Conservation (phyloP, 495 filamentous ascomycete genomes). For the Durotheca rogersii region DNA sequence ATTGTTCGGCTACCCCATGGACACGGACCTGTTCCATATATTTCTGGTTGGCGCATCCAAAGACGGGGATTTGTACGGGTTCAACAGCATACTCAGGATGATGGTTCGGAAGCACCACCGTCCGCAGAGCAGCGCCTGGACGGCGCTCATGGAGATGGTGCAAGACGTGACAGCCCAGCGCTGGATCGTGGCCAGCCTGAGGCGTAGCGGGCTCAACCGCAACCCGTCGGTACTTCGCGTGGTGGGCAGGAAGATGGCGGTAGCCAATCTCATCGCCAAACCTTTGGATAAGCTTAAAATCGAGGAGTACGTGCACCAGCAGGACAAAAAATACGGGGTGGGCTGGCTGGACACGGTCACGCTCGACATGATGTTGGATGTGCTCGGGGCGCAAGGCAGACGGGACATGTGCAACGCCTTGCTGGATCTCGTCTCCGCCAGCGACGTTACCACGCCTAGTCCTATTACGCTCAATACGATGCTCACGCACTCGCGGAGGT, state of each 20-base stretch:
- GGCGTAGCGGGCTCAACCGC: conserved; percentile 28
- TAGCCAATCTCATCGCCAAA: conserved; percentile 35
- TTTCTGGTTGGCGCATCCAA: conserved; percentile 36
- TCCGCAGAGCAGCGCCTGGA: conserved; percentile 42
- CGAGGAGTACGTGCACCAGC: conserved; percentile 28
- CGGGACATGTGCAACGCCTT: conserved; percentile 28
- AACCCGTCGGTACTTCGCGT: conserved; percentile 16
- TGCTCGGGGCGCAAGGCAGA: conserved; percentile 30
- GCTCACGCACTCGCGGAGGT: conserved; percentile 34
- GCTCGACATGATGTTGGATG: conserved; percentile 37
- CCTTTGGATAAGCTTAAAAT: conserved; percentile 26
- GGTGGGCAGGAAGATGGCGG: conserved; percentile 38
- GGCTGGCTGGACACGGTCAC: conserved; percentile 40
- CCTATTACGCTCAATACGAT: conserved; percentile 39
- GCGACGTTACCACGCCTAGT: conserved; percentile 12
- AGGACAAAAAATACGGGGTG: conserved; percentile 39
- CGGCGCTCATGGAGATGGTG: conserved; percentile 42
- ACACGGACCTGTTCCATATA: conserved; percentile 38
- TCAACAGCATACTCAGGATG: conserved; percentile 31
- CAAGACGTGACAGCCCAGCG: conserved; percentile 39
- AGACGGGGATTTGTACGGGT: conserved; percentile 33
- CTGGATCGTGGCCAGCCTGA: conserved; percentile 39
- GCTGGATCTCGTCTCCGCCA: conserved; percentile 27
- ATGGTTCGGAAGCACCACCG: conserved; percentile 36
- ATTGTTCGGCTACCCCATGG: conserved; percentile 26